Conservation (phyloP, 2,329 filamentous ascomycete species). For the Colletotrichum sp. region DNA sequence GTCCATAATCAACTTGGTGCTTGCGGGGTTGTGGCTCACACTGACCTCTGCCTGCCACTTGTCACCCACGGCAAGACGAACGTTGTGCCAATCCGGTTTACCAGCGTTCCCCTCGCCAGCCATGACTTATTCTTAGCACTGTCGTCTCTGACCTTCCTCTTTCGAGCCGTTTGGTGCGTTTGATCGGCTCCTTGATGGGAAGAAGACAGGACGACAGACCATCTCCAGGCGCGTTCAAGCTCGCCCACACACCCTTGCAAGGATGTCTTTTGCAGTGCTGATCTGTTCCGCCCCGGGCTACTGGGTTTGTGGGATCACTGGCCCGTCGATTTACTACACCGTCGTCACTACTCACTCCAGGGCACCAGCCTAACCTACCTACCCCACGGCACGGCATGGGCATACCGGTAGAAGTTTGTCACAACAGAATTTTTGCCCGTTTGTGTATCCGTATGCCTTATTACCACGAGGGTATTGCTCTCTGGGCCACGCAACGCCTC, state of each 20-base stretch:
- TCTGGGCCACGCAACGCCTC: neutral
- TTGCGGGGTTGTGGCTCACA: conserved; percentile 6
- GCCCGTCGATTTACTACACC: neutral
- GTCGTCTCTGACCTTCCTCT: neutral
- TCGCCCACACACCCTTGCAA: neutral
- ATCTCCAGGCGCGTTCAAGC: neutral
- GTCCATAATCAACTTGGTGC: neutral
- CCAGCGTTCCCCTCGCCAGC: conserved; percentile 12
- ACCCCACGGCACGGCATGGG: neutral
- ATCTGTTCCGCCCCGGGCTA: conserved; percentile 7
- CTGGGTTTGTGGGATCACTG: conserved; percentile 7
- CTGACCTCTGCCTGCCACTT: conserved; percentile 10
- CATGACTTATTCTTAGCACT: conserved; percentile 20
- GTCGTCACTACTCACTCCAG: neutral
- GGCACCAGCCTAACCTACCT: neutral
- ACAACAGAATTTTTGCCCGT: neutral
- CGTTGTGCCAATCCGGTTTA: neutral
- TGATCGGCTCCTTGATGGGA: conserved; percentile 15
- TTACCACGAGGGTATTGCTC: neutral
- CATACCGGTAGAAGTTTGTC: neutral
- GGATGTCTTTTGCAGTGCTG: neutral
- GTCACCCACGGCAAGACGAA: conserved; percentile 14
- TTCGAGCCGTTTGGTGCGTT: conserved; percentile 8
- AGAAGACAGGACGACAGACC: conserved; percentile 15
- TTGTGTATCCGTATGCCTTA: neutral